Evolutionary conservation across 192 early-diverging fungal genomes (phyloP).

Genomic region (Spizellomyces sp.): DNA sequence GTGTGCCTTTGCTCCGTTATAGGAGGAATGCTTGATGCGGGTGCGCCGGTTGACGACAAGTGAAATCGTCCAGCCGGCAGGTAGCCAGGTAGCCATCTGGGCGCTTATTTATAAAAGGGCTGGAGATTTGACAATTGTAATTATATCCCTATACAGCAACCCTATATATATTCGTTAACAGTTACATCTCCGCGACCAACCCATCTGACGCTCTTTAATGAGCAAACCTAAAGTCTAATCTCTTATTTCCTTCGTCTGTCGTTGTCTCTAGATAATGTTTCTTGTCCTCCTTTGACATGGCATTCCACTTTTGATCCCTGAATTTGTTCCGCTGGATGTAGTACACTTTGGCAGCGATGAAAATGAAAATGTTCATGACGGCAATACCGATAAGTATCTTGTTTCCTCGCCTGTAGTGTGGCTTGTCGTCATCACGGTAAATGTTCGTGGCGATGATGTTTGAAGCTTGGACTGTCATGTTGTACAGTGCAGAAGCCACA

Average conservation of each 20-base stretch:
- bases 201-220: neutral
- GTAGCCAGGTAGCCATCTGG: too few relatives aligned
- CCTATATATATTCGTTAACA: too few relatives aligned
- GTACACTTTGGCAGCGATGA: constrained; percentile 47
- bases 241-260: constrained; percentile 47
- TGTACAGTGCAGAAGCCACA: constrained; percentile 28
- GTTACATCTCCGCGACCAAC: too few relatives aligned
- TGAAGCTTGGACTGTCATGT: constrained; percentile 30
- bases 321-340: constrained; percentile 46
- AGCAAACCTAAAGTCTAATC: constrained; percentile 47
- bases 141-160: too few relatives aligned
- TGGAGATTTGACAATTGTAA: too few relatives aligned
- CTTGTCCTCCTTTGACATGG: constrained; percentile 49
- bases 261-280: constrained; percentile 53
- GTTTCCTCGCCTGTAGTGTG: constrained; percentile 45
- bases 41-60: too few relatives aligned
- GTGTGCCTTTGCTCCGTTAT: too few relatives aligned
- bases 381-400: constrained; percentile 48
- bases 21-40: too few relatives aligned
- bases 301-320: constrained; percentile 48
- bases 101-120: too few relatives aligned
- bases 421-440: constrained; percentile 44
- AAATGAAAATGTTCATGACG: constrained; percentile 29
- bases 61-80: too few relatives aligned
- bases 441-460: constrained; percentile 22